Evolutionary conservation across 305 asterid species (phyloP).

Genomic region (Fraxinus paxiana): DNA sequence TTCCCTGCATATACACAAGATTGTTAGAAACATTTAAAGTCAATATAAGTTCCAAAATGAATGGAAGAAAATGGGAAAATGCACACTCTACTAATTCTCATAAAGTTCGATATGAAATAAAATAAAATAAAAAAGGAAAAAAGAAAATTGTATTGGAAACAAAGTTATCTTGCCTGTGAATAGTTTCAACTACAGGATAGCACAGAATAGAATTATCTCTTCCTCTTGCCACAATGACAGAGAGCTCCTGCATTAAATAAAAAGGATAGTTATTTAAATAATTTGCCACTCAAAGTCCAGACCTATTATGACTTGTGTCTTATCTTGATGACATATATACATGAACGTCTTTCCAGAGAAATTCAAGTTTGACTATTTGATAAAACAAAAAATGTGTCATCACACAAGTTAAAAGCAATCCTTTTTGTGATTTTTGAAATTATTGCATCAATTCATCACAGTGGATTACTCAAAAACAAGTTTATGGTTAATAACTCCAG

Average conservation of each 20-base stretch:
- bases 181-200: constrained; percentile 89
- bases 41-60: constrained; percentile 2
- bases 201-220: constrained; percentile 58
- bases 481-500: neutral
- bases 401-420: neutral
- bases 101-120: neutral
- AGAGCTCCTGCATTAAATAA: constrained; percentile 64
- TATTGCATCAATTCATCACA: neutral
- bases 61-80: constrained; percentile 10
- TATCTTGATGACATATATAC: neutral
- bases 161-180: constrained; percentile 56
- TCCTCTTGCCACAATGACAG: constrained; percentile 95
- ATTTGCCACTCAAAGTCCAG: neutral
- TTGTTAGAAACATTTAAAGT: neutral
- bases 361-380: neutral
- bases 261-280: constrained; percentile 13
- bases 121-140: constrained; percentile 1
- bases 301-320: neutral
- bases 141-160: neutral
- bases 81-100: neutral
- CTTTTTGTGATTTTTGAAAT: neutral
- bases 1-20: constrained; percentile 44
- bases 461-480: neutral
- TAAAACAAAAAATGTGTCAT: neutral
- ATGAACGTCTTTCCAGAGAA: constrained; percentile 8